Conservation (phyloP, 768 basidiomycete species). For the Cantharellus anzutake region DNA sequence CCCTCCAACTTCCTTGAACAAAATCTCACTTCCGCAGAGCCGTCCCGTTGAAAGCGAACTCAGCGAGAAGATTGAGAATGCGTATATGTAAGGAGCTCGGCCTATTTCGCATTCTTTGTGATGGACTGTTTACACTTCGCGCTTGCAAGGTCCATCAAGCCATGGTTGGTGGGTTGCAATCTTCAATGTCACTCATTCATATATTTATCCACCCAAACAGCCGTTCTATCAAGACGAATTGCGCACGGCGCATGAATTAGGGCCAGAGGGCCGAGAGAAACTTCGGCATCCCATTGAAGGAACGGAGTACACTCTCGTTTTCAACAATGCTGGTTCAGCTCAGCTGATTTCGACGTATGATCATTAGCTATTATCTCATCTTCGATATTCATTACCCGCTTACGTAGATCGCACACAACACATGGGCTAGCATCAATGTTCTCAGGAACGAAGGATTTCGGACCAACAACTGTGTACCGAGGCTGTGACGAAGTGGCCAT, state of each 20-base stretch:
- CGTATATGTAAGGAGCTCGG: slow-evolving; percentile 14
- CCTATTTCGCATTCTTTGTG: not conserved
- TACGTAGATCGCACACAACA: not conserved
- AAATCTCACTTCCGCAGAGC: slow-evolving; percentile 9
- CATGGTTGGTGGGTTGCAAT: slow-evolving; percentile 13
- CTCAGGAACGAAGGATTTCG: not conserved
- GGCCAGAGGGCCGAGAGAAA: slow-evolving; percentile 22
- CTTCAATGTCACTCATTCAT: not conserved
- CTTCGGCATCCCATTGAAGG: slow-evolving; percentile 17
- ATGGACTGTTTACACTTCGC: not conserved
- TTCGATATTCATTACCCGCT: not conserved
- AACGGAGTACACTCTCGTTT: slow-evolving; percentile 16
- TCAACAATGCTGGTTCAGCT: slow-evolving; percentile 20
- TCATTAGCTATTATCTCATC: not conserved
- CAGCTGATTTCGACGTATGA: slow-evolving; percentile 18
- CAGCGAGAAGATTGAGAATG: slow-evolving; percentile 20
- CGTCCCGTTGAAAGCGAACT: slow-evolving; percentile 21
- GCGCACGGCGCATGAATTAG: slow-evolving; percentile 18
- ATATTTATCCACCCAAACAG: not conserved
- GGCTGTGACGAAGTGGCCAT: slow-evolving; percentile 18
- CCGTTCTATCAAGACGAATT: slow-evolving; percentile 22
- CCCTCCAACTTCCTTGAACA: not conserved
- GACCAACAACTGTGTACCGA: slow-evolving; percentile 19
- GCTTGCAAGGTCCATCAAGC: slow-evolving; percentile 16
- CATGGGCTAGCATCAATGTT: not conserved